Evolutionary conservation across 768 basidiomycete genomes (phyloP).

Genomic region (Boletellus ananiceps): DNA sequence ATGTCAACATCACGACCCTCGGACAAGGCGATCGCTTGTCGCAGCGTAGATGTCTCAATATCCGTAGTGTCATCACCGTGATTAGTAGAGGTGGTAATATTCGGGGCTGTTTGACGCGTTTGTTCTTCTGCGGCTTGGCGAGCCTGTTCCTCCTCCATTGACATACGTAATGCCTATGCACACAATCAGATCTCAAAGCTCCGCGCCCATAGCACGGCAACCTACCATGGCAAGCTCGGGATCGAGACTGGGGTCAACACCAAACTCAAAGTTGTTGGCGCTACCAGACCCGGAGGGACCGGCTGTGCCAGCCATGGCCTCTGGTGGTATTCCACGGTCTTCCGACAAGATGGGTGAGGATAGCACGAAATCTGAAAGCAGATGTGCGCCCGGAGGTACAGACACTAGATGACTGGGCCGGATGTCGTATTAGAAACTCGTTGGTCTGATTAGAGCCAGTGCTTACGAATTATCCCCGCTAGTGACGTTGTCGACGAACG

Average conservation of each 20-base stretch:
- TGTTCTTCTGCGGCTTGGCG: constrained; percentile 53
- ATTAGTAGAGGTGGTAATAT: constrained; percentile 21
- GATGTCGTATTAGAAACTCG: neutral
- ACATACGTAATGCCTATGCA: constrained; percentile 88
- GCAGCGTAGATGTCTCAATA: constrained; percentile 60
- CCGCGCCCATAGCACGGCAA: neutral
- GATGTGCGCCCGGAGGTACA: constrained; percentile 69
- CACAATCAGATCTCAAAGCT: neutral
- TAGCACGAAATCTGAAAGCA: constrained; percentile 80
- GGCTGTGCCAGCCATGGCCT: constrained; percentile 48
- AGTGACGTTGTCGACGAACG: constrained; percentile 78
- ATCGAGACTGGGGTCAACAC: constrained; percentile 92
- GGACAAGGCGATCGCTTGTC: constrained; percentile 74
- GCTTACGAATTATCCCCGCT: constrained; percentile 86
- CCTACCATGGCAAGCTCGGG: constrained; percentile 95
- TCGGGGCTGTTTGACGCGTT: constrained; percentile 25
- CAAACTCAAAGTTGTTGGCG: constrained; percentile 71
- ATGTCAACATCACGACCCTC: constrained; percentile 52
- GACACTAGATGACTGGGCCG: constrained; percentile 68
- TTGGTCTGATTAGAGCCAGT: neutral
- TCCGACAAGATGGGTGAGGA: constrained; percentile 78
- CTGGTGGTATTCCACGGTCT: constrained; percentile 70
- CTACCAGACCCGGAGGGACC: constrained; percentile 46
- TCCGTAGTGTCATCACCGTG: constrained; percentile 34
- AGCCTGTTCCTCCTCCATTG: constrained; percentile 91